These are phyloP conservation scores for Diplodia corticola DNA, from an alignment of 2,329 filamentous ascomycete genomes.

Conservation along the genomic window DNA sequence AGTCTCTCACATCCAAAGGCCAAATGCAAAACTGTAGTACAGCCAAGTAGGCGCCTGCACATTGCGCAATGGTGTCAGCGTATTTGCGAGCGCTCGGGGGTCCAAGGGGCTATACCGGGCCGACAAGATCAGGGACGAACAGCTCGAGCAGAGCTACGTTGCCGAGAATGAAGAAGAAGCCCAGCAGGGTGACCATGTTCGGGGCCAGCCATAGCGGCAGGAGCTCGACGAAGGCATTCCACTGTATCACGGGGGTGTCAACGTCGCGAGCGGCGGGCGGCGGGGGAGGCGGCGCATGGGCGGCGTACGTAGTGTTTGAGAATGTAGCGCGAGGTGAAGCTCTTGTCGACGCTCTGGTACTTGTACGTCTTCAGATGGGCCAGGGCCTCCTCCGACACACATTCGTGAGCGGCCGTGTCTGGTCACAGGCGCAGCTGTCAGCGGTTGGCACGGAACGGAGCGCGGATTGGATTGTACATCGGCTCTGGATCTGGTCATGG, in stretches of 20 bases:
- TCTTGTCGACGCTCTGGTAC: constrained; percentile 96
- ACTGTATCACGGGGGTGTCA: constrained; percentile 57
- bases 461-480: constrained; percentile 22
- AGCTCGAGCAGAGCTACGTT: constrained; percentile 77
- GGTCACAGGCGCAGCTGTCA: constrained; percentile 15
- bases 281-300: constrained; percentile 13
- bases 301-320: constrained; percentile 86
- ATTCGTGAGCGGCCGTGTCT: constrained; percentile 67
- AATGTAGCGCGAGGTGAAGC: constrained; percentile 88
- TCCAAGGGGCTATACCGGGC: constrained; percentile 64
- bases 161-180: constrained; percentile 88
- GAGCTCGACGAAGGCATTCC: constrained; percentile 92
- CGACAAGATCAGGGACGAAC: constrained; percentile 84
- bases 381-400: constrained; percentile 84
- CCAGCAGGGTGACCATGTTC: constrained; percentile 94
- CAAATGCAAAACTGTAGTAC: constrained; percentile 93
- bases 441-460: constrained; percentile 9
- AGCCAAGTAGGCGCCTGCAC: constrained; percentile 80
- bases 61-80: constrained; percentile 11
- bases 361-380: constrained; percentile 93
- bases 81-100: constrained; percentile 12
- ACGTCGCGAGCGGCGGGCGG: constrained; percentile 20
- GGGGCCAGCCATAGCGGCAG: constrained; percentile 95
- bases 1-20: constrained; percentile 77
- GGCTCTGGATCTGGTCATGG: constrained; percentile 20